phyloP scores from a whole-genome alignment of 2,329 filamentous ascomycete species.

The Diaporthe destruens region DNA sequence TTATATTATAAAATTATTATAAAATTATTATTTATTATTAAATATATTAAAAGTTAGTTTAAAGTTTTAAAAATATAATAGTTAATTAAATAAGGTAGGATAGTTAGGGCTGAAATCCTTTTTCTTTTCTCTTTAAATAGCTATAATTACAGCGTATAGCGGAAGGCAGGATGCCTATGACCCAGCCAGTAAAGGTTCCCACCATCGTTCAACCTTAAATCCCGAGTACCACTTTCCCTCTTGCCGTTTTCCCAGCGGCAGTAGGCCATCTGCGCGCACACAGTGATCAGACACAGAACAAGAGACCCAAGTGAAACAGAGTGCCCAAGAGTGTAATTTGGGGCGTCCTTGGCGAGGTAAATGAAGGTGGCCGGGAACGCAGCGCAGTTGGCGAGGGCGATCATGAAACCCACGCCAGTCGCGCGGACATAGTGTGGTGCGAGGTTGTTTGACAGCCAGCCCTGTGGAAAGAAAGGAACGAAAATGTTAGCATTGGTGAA shows the following conservation, averaged over 20 bases:
- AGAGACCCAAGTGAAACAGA: constrained; percentile 56
- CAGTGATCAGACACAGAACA: constrained; percentile 47
- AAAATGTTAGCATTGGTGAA: not conserved
- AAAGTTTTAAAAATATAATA: no score
- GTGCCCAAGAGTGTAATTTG: constrained; percentile 55
- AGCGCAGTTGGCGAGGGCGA: constrained; percentile 56
- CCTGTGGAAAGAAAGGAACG: constrained; percentile 37
- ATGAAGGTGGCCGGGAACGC: constrained; percentile 60
- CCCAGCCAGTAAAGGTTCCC: constrained; percentile 51
- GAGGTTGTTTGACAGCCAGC: constrained; percentile 58
- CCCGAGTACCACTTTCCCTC: constrained; percentile 53
- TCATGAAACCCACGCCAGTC: constrained; percentile 56
- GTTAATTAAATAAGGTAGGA: no score
- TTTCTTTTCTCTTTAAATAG: no score
- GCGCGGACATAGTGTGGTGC: constrained; percentile 58
- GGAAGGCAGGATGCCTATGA: constrained; percentile 56
- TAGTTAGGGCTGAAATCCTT: no score
- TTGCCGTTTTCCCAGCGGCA: constrained; percentile 56
- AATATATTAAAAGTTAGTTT: no score
- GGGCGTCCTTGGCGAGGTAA: constrained; percentile 57
- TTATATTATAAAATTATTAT: no score
- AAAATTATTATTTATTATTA: no score
- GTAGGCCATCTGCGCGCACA: constrained; percentile 53
- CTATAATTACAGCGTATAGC: constrained; percentile 50
- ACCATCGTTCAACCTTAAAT: constrained; percentile 50